These are phyloP conservation scores for Rhizopogon rudus DNA, from an alignment of 768 basidiomycete species.

Conservation along the genomic window DNA sequence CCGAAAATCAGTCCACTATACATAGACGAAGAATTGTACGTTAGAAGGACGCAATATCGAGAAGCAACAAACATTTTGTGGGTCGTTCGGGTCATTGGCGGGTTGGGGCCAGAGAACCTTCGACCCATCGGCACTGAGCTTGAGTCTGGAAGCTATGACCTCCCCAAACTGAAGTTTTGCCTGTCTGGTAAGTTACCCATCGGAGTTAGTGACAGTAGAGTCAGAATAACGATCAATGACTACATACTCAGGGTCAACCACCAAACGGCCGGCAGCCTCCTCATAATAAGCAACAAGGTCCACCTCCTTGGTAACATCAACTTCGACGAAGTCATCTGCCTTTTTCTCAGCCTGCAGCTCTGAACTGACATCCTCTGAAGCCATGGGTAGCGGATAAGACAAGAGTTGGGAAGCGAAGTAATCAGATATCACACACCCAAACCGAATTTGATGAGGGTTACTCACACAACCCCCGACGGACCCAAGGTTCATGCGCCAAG, in stretches of 20 bases:
- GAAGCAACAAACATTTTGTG: conserved; percentile 41
- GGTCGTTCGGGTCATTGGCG: conserved; percentile 42
- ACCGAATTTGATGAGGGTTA: neutral
- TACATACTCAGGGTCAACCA: conserved; percentile 57
- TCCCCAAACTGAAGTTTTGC: conserved; percentile 48
- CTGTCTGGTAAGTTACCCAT: conserved; percentile 25
- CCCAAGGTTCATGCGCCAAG: no score
- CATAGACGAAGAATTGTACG: neutral
- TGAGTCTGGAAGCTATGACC: conserved; percentile 37
- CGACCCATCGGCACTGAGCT: conserved; percentile 39
- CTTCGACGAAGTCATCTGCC: neutral
- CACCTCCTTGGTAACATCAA: conserved; percentile 14
- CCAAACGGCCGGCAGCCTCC: conserved; percentile 51
- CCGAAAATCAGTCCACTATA: conserved; percentile 39
- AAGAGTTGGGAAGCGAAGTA: neutral
- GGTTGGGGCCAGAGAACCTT: conserved; percentile 56
- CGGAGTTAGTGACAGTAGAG: neutral
- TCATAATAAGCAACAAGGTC: conserved; percentile 46
- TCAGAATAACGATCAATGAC: neutral
- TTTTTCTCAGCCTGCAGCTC: neutral
- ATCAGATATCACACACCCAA: neutral
- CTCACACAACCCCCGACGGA: neutral
- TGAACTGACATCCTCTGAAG: neutral
- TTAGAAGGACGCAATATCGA: neutral
- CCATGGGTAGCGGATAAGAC: neutral